Evolutionary conservation across 73 alveolate species (phyloP).

Genomic region (Paramecium octaurelia): DNA sequence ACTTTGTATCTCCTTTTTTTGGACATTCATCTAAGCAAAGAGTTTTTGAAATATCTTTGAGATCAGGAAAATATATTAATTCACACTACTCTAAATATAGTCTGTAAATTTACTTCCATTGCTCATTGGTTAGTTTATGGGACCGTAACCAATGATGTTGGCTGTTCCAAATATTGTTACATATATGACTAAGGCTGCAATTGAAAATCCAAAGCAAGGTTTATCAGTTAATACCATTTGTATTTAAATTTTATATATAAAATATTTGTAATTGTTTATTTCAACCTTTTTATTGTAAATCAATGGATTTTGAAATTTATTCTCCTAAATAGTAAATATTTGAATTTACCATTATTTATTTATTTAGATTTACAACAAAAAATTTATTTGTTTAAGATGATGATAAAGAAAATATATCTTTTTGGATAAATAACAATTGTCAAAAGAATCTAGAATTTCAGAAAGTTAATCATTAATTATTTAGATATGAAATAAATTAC

Average conservation of each 20-base stretch:
- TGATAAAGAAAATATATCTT: no score
- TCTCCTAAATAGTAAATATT: no score
- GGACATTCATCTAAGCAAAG: not conserved
- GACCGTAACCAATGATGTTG: not conserved
- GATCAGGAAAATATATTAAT: not conserved
- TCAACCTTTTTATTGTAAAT: not conserved
- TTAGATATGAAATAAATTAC: not conserved
- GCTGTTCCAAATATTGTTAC: not conserved
- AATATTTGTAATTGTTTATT: not conserved
- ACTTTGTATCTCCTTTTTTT: not conserved
- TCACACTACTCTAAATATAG: not conserved
- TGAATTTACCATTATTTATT: no score
- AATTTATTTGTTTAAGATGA: no score
- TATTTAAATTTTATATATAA: not conserved
- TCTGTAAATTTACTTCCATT: not conserved
- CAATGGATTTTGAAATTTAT: not conserved
- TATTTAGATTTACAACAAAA: not conserved
- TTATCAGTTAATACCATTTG: not conserved
- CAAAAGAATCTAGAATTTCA: not conserved
- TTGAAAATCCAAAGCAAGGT: not conserved
- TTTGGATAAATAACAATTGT: not conserved
- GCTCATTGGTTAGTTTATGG: not conserved
- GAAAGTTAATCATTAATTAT: not conserved
- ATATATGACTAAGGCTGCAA: not conserved
- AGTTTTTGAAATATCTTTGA: not conserved